These are phyloP conservation scores for Diospyros kaki DNA, from an alignment of 148 eudicot species.

Conservation along the genomic window DNA sequence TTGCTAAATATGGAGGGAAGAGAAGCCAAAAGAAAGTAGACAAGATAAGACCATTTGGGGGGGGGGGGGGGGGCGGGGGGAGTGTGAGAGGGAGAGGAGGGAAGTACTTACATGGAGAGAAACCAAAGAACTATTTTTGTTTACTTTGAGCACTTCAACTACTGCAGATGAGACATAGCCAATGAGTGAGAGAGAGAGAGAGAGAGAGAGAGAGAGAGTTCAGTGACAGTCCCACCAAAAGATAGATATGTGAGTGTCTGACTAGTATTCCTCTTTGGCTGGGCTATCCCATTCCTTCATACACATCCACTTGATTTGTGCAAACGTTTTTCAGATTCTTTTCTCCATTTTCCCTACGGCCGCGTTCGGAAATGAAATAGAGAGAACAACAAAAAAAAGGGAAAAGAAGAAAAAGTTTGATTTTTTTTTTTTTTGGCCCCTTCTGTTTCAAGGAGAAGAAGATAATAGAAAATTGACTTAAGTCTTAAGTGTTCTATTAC, in stretches of 20 bases:
- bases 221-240: neutral
- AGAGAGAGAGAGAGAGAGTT: neutral
- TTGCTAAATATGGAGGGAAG: conserved; percentile 28
- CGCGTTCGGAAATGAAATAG: too few species aligned
- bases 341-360: too few species aligned
- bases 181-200: neutral
- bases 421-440: too few species aligned
- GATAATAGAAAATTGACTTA: too few species aligned
- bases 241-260: too few species aligned
- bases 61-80: conserved; percentile 16
- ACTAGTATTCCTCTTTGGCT: too few species aligned
- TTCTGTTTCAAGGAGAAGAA: too few species aligned
- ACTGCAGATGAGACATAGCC: neutral
- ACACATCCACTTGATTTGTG: neutral
- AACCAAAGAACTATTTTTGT: neutral
- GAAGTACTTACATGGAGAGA: conserved; percentile 7
- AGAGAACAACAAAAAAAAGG: too few species aligned
- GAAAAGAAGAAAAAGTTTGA: too few species aligned
- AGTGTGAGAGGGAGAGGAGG: conserved; percentile 14
- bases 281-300: too few species aligned
- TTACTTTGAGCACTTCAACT: neutral
- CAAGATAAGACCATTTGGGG: conserved; percentile 28
- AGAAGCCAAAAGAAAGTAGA: conserved; percentile 3
- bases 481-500: too few species aligned
- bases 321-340: neutral